These are phyloP conservation scores for Tuber melanosporum DNA, from an alignment of 495 filamentous ascomycete genomes.

Conservation along the genomic window DNA sequence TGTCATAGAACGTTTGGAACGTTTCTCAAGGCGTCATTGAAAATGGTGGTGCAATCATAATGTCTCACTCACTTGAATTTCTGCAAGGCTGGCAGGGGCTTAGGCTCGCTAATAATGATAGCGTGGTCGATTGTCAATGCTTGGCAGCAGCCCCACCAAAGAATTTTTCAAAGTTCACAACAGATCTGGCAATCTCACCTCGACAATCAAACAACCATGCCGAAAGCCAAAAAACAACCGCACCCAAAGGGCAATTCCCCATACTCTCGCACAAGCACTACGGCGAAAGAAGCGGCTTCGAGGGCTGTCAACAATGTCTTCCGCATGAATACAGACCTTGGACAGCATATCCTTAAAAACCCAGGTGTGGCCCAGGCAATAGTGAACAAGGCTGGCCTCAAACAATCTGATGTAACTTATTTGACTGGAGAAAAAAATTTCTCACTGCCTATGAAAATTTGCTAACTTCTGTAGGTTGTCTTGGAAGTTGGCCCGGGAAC, in stretches of 20 bases:
- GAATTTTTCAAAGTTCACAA: background rate
- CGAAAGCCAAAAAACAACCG: conserved; percentile 27
- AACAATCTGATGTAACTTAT: conserved; percentile 67
- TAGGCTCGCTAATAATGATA: background rate
- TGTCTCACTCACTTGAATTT: background rate
- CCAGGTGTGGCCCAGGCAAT: conserved; percentile 86
- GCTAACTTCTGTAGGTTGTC: conserved; percentile 48
- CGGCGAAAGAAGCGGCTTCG: conserved; percentile 41
- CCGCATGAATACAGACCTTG: conserved; percentile 72
- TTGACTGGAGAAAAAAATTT: background rate
- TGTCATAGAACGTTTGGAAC: background rate
- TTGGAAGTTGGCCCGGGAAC: conserved; percentile 74
- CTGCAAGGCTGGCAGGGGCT: background rate
- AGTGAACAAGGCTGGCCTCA: conserved; percentile 77
- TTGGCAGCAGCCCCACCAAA: background rate
- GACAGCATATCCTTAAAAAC: conserved; percentile 95
- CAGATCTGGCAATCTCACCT: background rate
- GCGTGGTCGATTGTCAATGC: background rate
- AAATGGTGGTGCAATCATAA: background rate
- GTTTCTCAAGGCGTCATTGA: background rate
- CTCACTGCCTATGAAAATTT: background rate
- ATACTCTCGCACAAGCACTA: conserved; percentile 15
- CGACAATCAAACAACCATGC: conserved; percentile 18
- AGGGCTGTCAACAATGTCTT: conserved; percentile 73
- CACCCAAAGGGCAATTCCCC: conserved; percentile 15